Evolutionary conservation across 2,329 filamentous ascomycete genomes (phyloP), one percentile per base, ranked within the genome.

Genomic region (Rutstroemia sp.): DNA sequence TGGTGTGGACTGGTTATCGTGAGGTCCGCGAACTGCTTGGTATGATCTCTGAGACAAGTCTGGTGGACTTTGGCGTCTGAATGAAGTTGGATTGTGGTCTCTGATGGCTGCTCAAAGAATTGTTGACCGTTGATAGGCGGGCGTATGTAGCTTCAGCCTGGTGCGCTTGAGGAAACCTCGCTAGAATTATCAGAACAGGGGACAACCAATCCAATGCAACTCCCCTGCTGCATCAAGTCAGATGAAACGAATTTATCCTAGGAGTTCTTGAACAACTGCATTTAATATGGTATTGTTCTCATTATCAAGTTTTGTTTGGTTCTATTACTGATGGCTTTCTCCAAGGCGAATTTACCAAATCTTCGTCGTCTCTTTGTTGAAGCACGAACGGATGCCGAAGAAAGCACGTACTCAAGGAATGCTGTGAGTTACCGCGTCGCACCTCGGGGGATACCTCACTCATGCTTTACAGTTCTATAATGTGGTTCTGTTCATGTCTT

Each of bases 341-440:
- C 60, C 25, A 59, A 70, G 76, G 88, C 87, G 40, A 92, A 85
- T 70, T 83, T 97, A 52, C 94, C 94, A 38, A 97, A 99, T 69
- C 80, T 99, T n/a, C 86, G 94, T 51, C 88, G 94, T 14, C 85
- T 99, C 58, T 97, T 99, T 69, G 92, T 96, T 53, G 92, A 97
- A 74, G 88, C 92, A 34, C 82, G 94, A 57, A 92, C 89, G 3
- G 92, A 97, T 68, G 86, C 88, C 54, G 94, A 99, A 71, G 94
- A 97, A 73, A 88, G 94, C 71, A 88, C 91, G 59, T 94, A 97
- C 64, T 97, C 94, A 14, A 81, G 94, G 63, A 95, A 86, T 73
- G 94, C 94, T 52, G 94, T 96, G 75, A 68, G 88, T 73, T 42
- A 47, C 56, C 57, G 5, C 51, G 25, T 56, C 48, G 48, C 42